Evolutionary conservation across 2,329 filamentous ascomycete genomes (phyloP).

Genomic region (Graphilbum ipis-grandicollis): DNA sequence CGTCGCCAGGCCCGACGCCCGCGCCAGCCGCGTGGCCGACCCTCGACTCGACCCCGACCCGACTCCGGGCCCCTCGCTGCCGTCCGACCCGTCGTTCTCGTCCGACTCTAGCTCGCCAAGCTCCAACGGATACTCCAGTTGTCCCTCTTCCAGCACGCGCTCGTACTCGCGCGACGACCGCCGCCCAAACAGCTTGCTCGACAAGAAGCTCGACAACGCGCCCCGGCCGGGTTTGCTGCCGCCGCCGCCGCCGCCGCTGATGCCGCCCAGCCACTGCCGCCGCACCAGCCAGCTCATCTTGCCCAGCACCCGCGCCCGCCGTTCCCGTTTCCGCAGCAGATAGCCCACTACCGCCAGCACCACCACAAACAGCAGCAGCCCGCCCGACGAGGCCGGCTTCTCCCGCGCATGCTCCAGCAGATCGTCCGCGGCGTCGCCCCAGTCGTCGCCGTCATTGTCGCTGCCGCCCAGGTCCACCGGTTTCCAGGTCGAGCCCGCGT

Average conservation of each 20-base stretch:
- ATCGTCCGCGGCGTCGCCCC: conserved; percentile 32
- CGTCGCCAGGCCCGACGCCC: conserved; percentile 50
- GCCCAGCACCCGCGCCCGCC: conserved; percentile 43
- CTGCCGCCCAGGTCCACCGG: conserved; percentile 26
- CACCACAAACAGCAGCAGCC: conserved; percentile 61
- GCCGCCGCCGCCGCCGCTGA: neutral
- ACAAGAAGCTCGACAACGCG: conserved; percentile 30
- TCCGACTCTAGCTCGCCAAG: conserved; percentile 49
- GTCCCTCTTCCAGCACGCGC: conserved; percentile 68
- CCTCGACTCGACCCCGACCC: neutral
- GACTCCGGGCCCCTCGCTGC: conserved; percentile 25
- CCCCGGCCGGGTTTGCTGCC: conserved; percentile 11
- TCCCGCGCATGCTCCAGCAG: conserved; percentile 49
- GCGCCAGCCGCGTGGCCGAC: conserved; percentile 8
- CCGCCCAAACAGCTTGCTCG: conserved; percentile 46
- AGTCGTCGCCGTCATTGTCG: conserved; percentile 36
- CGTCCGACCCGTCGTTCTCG: conserved; percentile 46
- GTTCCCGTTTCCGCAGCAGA: conserved; percentile 64
- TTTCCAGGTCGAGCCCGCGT: conserved; percentile 45
- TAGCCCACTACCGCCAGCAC: conserved; percentile 55
- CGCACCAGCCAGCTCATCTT: conserved; percentile 27
- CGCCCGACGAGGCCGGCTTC: conserved; percentile 52
- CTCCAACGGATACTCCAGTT: conserved; percentile 58
- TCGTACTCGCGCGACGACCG: conserved; percentile 47
- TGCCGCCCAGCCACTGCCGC: conserved; percentile 18